Conservation (phyloP, 1,139 yeast species). For the Protomyces inundatus region DNA sequence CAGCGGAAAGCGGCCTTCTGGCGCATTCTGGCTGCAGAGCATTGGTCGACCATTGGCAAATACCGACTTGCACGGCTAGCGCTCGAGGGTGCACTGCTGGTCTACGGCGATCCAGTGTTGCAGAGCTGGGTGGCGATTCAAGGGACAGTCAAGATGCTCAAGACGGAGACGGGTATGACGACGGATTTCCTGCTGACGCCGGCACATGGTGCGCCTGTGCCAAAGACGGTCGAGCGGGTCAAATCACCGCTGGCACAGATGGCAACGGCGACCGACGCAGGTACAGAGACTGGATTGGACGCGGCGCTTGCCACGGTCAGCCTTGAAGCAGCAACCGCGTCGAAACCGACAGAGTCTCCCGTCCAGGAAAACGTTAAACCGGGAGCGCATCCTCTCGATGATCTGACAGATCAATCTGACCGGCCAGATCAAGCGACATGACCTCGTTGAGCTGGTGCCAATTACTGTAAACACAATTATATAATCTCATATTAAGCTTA, state of each 20-base stretch:
- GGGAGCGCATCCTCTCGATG: too few species aligned
- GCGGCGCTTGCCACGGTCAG: too few species aligned
- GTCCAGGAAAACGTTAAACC: too few species aligned
- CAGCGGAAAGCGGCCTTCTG: slow-evolving; percentile 73
- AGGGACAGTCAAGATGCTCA: slow-evolving; percentile 15
- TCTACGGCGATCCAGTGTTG: slow-evolving; percentile 5
- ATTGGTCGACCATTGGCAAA: slow-evolving; percentile 46
- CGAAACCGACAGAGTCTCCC: too few species aligned
- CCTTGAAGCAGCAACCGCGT: too few species aligned
- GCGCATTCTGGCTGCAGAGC: slow-evolving; percentile 68
- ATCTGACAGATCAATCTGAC: too few species aligned
- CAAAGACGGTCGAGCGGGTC: not conserved
- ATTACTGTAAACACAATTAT: too few species aligned
- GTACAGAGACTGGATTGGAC: not conserved
- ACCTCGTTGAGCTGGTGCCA: too few species aligned
- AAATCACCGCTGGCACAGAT: not conserved
- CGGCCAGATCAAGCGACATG: too few species aligned
- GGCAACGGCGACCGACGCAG: not conserved
- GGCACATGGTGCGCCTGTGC: not conserved
- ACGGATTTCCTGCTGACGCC: slow-evolving; percentile 16
- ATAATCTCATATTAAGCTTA: too few species aligned
- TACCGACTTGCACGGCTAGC: slow-evolving; percentile 13
- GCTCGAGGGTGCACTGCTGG: slow-evolving; percentile 2
- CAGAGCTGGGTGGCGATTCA: slow-evolving; percentile 19
- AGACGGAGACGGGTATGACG: slow-evolving; percentile 19